A percentile compares a stretch with the other conserved stretches of the same genome.
phyloP scores from a whole-genome alignment of 177 flowering plant species.

The Vitis hybrid region DNA sequence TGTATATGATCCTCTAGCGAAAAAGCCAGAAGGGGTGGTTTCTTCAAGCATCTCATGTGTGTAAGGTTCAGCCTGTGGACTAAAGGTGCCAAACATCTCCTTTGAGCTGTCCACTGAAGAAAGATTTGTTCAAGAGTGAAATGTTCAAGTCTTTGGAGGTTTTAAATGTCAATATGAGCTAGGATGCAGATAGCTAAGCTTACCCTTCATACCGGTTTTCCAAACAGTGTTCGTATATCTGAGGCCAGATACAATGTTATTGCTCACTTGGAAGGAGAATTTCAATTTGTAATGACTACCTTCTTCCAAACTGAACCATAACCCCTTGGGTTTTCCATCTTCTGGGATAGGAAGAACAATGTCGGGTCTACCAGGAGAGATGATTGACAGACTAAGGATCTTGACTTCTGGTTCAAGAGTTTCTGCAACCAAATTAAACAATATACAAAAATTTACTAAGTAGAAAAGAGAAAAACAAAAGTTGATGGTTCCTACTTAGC shows the following conservation, averaged over 20 bases:
- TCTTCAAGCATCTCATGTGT: slow-evolving; percentile 44
- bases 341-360: slow-evolving; percentile 60
- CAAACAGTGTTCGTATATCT: slow-evolving; percentile 71
- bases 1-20: slow-evolving; percentile 47
- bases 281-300: slow-evolving; percentile 64
- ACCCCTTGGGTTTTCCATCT: slow-evolving; percentile 52
- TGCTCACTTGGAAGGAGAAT: slow-evolving; percentile 57
- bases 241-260: slow-evolving; percentile 77
- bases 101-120: slow-evolving; percentile 42
- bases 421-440: slow-evolving; percentile 19
- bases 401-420: slow-evolving; percentile 64
- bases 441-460: too few species aligned
- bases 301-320: slow-evolving; percentile 68
- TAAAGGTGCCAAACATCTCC: slow-evolving; percentile 51
- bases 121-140: background rate
- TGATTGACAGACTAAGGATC: slow-evolving; percentile 53
- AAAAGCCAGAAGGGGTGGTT: slow-evolving; percentile 47
- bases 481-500: too few species aligned
- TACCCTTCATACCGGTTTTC: slow-evolving; percentile 78
- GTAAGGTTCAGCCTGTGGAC: slow-evolving; percentile 48
- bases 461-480: background rate
- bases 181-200: background rate
- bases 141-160: background rate
- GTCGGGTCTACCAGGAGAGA: slow-evolving; percentile 60
- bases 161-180: background rate